Evolutionary conservation across 768 basidiomycete genomes (phyloP), one percentile per base, ranked within the genome.

Genomic region (Xanthoconium stramineum): DNA sequence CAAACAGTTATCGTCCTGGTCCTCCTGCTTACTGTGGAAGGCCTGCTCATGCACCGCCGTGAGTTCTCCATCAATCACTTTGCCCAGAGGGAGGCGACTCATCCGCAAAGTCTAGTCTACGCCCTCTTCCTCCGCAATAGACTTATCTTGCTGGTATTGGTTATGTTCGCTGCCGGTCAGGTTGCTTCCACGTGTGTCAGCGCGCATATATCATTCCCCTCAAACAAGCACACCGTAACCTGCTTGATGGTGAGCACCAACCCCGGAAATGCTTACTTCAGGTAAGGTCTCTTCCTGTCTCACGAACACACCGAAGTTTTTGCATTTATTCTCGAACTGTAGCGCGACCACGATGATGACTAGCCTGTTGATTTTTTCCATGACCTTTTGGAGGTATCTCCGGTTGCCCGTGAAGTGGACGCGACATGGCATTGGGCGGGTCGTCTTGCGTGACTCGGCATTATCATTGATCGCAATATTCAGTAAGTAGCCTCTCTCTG

Each of bases 31-130:
- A 38, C 46, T 7, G 60, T 55, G 1, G 56, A 62, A 51, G 37
- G 17, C 12, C 29, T 61, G 17, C 54, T 69, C 14, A 62, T 69
- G 60, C 56, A 20, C 28, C 65, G 56, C 19, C 35, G 66, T 68
- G 52, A 24, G 67, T 59, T 17, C 12, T 20, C 43, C 29, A 3
- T 40, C 15, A 3, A 13, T n/a, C 8, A 17, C 35, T 11, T 49
- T 11, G n/a, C n/a, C n/a, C n/a, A n/a, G n/a, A n/a, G n/a, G n/a
- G 3, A 14, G 8, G 11, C 12, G 19, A 24, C 43, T 53, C 36
- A 51, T 20, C 8, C 24, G 28, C 14, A 14, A n/a, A 15, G 8
- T 19, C 46, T 39, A 68, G 67, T 62, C 35, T 58, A 64, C 36
- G 59, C 57, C 14, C 57, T 69, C 20, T 68, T 60, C 57, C 29